Evolutionary conservation across 495 filamentous ascomycete genomes (phyloP).

Genomic region (Sordaria brevicollis): DNA sequence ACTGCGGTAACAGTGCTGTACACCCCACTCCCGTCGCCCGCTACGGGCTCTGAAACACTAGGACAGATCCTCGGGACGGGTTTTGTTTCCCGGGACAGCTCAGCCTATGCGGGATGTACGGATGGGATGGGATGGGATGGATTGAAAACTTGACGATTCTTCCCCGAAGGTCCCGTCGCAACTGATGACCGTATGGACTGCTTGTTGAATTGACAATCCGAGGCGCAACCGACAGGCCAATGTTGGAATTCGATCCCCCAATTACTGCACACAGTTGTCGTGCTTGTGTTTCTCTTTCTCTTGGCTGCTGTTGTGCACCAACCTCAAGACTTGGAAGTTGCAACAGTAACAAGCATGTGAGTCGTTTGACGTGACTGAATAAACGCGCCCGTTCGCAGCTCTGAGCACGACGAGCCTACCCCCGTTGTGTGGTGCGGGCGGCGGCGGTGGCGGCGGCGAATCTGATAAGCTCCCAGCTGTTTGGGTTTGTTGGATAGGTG

Average conservation of each 20-base stretch:
- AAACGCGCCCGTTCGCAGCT: background rate
- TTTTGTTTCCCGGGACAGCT: background rate
- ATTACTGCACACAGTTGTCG: background rate
- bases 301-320: background rate
- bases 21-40: too few species aligned
- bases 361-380: background rate
- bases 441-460: background rate
- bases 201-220: background rate
- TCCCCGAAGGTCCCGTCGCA: too few species aligned
- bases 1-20: too few species aligned
- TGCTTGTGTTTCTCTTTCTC: background rate
- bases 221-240: background rate
- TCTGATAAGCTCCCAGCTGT: background rate
- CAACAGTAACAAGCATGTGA: background rate
- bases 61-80: background rate
- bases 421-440: background rate
- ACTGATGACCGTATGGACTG: background rate
- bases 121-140: too few species aligned
- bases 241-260: background rate
- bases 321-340: background rate
- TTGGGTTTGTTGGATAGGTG: too few species aligned
- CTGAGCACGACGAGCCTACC: background rate
- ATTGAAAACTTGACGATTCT: too few species aligned
- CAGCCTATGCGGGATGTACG: background rate
- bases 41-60: too few species aligned